Evolutionary conservation across 345 rosid species (phyloP), one percentile per base, ranked within the genome.

Genomic region (Brassica carinata): DNA sequence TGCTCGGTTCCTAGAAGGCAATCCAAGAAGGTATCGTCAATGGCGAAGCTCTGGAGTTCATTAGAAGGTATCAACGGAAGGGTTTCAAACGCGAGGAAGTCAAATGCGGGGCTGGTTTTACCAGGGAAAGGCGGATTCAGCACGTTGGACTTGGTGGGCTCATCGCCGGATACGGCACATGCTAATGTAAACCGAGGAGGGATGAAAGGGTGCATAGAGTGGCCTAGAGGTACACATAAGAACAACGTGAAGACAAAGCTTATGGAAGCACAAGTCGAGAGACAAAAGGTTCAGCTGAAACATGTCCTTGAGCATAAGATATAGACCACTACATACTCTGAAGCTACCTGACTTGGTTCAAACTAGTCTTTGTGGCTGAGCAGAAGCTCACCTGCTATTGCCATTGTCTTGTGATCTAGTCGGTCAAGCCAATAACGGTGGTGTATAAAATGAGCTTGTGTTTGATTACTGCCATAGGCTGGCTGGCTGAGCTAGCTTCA

Each of bases 141-240:
- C 77, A 90, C 88, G 9, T 67, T 82, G 0, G 91, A 89, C 69
- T 76, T 84, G 55, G 77, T 58, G 10, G 94, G 96, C 76, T 88
- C 95, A 1, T 86, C 82, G 29, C 94, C 96, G 0, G 96, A 93
- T 63, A 84, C 88, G 0, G 88, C 86, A 51, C 85, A 91, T 83
- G 89, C 89, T 66, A 89, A 86, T 78, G 74, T 92, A 62, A 84
- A 85, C 18, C 85, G 88, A 65, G 94, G 88, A 66, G 96, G 92
- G 64, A 89, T 85, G 96, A 95, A 93, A 79, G 98, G 99, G 38
- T 93, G 98, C 87, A 91, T 95, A 34, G 98, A 93, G 71, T 95
- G 98, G 98, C 89, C 96, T n/a, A 92, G 90, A 8, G 88, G 88
- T 3, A 72, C 84, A 15, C 96, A 89, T 82, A 95, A 89, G 89